Conservation (phyloP, 2,329 filamentous ascomycete genomes). For the Trichoderma sp. region DNA sequence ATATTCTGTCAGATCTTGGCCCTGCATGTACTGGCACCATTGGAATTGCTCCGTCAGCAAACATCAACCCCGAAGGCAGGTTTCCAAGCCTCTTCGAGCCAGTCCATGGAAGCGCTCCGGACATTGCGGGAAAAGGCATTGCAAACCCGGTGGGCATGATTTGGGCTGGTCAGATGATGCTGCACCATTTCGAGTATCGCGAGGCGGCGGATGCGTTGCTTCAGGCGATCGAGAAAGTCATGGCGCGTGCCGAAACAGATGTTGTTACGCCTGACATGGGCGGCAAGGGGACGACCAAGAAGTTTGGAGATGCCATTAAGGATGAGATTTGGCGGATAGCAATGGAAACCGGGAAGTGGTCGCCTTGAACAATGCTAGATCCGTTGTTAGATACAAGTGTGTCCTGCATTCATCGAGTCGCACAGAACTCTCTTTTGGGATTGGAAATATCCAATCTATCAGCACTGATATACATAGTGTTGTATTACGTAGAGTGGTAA, state of each 20-base stretch:
- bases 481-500: not conserved
- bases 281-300: constrained; percentile 28
- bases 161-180: constrained; percentile 57
- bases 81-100: constrained; percentile 59
- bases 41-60: constrained; percentile 68
- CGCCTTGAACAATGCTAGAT: not conserved
- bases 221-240: constrained; percentile 61
- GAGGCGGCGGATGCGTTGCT: constrained; percentile 51
- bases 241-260: constrained; percentile 41
- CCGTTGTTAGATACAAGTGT: not conserved
- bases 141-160: constrained; percentile 61
- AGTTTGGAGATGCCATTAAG: constrained; percentile 25
- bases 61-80: constrained; percentile 46
- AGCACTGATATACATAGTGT: not conserved
- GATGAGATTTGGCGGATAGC: constrained; percentile 21
- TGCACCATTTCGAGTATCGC: constrained; percentile 27
- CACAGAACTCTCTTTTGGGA: not conserved
- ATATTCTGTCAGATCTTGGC: constrained; percentile 69
- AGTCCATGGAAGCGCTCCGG: constrained; percentile 69
- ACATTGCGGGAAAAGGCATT: constrained; percentile 69
- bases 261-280: constrained; percentile 34
- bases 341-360: not conserved
- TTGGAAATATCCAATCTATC: not conserved
- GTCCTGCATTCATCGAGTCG: not conserved
- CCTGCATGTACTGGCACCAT: constrained; percentile 68